phyloP scores from a whole-genome alignment of 129 eudicot genomes.

The Cynara cardunculus region DNA sequence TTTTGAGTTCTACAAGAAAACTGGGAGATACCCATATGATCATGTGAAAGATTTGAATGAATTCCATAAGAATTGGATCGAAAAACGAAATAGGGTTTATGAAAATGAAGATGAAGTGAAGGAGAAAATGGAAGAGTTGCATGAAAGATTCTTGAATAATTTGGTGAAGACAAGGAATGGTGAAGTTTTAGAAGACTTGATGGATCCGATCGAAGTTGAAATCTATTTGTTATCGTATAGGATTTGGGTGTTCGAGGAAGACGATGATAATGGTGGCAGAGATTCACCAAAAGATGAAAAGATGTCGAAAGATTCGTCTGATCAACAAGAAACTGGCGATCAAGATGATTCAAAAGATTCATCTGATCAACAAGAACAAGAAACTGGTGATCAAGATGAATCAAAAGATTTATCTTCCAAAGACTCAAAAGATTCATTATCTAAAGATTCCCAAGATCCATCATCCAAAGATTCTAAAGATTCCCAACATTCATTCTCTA shows the following conservation, averaged over 20 bases:
- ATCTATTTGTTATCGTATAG: background rate
- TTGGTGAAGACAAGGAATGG: background rate
- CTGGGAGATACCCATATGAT: background rate
- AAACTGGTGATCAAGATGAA: background rate
- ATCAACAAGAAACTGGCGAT: background rate
- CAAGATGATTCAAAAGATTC: background rate
- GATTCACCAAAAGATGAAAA: background rate
- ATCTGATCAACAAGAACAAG: background rate
- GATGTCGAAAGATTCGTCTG: background rate
- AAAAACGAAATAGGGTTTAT: background rate
- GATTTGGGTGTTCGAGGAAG: background rate
- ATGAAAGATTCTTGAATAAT: background rate
- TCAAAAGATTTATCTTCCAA: background rate
- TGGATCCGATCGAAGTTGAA: background rate
- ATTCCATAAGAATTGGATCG: background rate
- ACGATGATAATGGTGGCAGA: background rate
- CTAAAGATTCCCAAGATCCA: background rate
- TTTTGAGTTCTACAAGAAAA: background rate
- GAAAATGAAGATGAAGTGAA: background rate
- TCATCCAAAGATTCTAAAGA: background rate
- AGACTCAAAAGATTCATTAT: background rate
- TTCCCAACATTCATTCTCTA: background rate
- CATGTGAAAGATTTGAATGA: background rate
- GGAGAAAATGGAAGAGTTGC: background rate
- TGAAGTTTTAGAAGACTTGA: background rate